Evolutionary conservation across 768 basidiomycete genomes (phyloP), one percentile per base, ranked within the genome.

Genomic region (Daedaleopsis nitida): DNA sequence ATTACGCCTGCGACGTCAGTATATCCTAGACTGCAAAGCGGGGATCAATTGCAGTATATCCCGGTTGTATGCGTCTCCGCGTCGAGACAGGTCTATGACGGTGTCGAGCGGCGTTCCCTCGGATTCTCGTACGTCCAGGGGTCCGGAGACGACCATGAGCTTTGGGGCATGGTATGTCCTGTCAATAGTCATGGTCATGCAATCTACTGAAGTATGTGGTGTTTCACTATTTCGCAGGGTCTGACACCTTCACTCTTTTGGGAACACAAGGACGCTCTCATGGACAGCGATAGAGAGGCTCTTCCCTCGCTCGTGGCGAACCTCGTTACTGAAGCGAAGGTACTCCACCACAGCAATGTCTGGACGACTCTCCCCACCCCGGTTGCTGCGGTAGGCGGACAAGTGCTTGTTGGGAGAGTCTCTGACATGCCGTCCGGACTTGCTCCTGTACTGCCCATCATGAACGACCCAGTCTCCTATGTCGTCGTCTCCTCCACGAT

Each of bases 71-170:
- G 94, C 72, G 74, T 95, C 12, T 94, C 92, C 2, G 94, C 96
- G 2, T 96, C 94, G 4, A 86, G 84, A 65, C 86, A 86, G 64
- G 79, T 88, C 7, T 69, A 76, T 7, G 83, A 85, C 2, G 86
- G 86, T 8, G 57, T 83, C 1, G 87, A 90, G 60, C 78, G 89
- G 21, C 82, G 88, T 0, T 64, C 77, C 10, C 74, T 78, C n/a
- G 92, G 91, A 0, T 97, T 88, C 70, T 79, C 86, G 21, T 98
- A 98, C 70, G 84, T 98, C 9, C 95, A 96, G 72, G 96, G 96
- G 1, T 92, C 91, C 0, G 96, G 95, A 0, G 96, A 98, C 68
- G 96, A 98, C 68, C 93, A 96, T 69, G 95, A 97, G 73, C 78
- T 90, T 6, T 96, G 94, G 94, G 83, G 87, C 32, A 83, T 84